These are phyloP conservation scores for Patellifolia procumbens DNA, from an alignment of 179 eudicot species.

Conservation along the genomic window DNA sequence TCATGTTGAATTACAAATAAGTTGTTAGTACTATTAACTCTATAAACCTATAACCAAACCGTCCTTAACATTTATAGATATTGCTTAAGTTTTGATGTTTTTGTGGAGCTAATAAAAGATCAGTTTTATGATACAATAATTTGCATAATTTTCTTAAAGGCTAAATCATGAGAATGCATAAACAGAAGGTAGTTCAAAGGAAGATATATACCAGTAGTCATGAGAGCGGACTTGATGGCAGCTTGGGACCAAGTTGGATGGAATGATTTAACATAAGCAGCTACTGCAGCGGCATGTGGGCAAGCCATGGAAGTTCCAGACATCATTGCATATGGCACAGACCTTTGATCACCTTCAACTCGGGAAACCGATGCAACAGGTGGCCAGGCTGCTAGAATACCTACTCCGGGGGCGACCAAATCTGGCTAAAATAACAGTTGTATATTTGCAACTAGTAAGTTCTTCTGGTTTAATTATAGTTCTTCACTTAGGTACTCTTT, in stretches of 20 bases:
- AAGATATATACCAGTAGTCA: conserved; percentile 29
- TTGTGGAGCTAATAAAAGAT: no score
- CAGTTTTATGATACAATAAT: no score
- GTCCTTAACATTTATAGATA: no score
- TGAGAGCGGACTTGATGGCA: conserved; percentile 34
- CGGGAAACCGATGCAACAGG: not conserved
- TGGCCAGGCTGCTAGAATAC: conserved; percentile 32
- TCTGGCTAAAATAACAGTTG: conserved; percentile 16
- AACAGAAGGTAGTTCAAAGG: not conserved
- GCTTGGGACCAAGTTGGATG: conserved; percentile 32
- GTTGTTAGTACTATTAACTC: no score
- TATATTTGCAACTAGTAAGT: not conserved
- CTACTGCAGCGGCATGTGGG: conserved; percentile 34
- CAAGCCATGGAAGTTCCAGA: conserved; percentile 35
- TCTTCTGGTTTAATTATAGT: not conserved
- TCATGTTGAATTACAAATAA: not conserved
- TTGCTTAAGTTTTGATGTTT: no score
- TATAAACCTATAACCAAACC: no score
- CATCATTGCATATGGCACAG: conserved; percentile 10
- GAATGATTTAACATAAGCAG: conserved; percentile 32
- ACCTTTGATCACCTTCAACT: conserved; percentile 16
- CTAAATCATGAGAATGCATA: not conserved
- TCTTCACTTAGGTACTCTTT: not conserved
- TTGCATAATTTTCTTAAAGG: no score
- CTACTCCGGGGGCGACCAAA: conserved; percentile 25